A percentile compares a stretch with the other conserved stretches of the same genome.
phyloP scores from a whole-genome alignment of 805 yeast species.

The Starmerella scarabaei region DNA sequence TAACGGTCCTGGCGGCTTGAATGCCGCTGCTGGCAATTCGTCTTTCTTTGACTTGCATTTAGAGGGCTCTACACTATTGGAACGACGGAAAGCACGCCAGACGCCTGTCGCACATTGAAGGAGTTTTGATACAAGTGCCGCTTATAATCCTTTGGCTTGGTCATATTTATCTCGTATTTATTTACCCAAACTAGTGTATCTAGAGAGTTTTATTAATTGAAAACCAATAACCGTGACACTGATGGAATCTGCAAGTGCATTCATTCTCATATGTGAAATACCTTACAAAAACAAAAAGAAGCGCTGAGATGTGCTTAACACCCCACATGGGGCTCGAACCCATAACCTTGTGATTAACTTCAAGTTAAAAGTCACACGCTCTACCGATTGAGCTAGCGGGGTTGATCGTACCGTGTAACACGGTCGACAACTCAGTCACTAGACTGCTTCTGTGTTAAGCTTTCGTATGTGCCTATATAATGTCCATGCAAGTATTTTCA shows the following conservation, averaged over 20 bases:
- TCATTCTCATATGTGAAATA: too few species aligned
- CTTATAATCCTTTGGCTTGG: too few species aligned
- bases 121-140: neutral
- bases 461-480: neutral
- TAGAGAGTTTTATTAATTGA: too few species aligned
- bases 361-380: conserved; percentile 21
- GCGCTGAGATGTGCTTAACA: too few species aligned
- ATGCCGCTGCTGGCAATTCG: neutral
- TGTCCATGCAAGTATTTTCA: too few species aligned
- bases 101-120: conserved; percentile 10
- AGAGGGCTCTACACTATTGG: conserved; percentile 50
- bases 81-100: conserved; percentile 29
- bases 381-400: conserved; percentile 22
- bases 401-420: neutral
- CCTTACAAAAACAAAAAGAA: too few species aligned
- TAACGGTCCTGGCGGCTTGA: neutral
- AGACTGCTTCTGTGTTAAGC: neutral
- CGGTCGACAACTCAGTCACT: neutral
- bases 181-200: too few species aligned
- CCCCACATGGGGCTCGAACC: conserved; percentile 20
- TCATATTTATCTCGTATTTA: neutral
- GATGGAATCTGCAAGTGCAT: too few species aligned
- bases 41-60: conserved; percentile 43
- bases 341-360: conserved; percentile 16
- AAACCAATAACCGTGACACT: too few species aligned